Conservation (phyloP, 805 yeast genomes). For the Candida gorgasii region DNA sequence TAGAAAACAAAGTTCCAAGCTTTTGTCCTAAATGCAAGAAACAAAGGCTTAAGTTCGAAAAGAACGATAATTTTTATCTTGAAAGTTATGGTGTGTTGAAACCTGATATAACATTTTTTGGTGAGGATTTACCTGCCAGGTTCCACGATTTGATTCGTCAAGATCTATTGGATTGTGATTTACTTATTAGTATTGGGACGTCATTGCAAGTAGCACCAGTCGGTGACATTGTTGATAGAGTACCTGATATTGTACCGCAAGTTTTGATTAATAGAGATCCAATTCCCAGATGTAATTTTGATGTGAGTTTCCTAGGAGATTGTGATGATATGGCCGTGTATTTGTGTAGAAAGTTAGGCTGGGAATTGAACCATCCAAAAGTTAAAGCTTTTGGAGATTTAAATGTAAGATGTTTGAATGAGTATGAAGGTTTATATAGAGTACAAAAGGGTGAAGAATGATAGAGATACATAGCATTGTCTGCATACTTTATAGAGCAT, state of each 20-base stretch:
- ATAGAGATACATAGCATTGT: neutral
- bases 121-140: slow-evolving; percentile 58
- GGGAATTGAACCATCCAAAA: slow-evolving; percentile 34
- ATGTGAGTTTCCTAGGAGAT: slow-evolving; percentile 39
- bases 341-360: slow-evolving; percentile 32
- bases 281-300: slow-evolving; percentile 37
- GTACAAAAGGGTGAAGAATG: neutral
- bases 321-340: slow-evolving; percentile 44
- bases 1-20: slow-evolving; percentile 52
- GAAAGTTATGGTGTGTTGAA: slow-evolving; percentile 60
- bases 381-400: slow-evolving; percentile 17
- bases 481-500: neutral
- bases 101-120: slow-evolving; percentile 88
- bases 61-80: slow-evolving; percentile 26
- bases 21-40: slow-evolving; percentile 49
- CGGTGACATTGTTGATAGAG: slow-evolving; percentile 37
- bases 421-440: slow-evolving; percentile 9
- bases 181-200: slow-evolving; percentile 81
- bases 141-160: slow-evolving; percentile 34
- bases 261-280: slow-evolving; percentile 41
- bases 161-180: slow-evolving; percentile 73
- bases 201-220: slow-evolving; percentile 67
- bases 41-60: slow-evolving; percentile 20
- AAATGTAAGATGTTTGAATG: slow-evolving; percentile 8
- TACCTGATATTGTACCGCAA: slow-evolving; percentile 38